Percentiles rank a stretch among this genome's conserved stretches.
These are phyloP conservation scores for Sophora flavescens DNA, from an alignment of 306 rosid species.

Conservation along the genomic window DNA sequence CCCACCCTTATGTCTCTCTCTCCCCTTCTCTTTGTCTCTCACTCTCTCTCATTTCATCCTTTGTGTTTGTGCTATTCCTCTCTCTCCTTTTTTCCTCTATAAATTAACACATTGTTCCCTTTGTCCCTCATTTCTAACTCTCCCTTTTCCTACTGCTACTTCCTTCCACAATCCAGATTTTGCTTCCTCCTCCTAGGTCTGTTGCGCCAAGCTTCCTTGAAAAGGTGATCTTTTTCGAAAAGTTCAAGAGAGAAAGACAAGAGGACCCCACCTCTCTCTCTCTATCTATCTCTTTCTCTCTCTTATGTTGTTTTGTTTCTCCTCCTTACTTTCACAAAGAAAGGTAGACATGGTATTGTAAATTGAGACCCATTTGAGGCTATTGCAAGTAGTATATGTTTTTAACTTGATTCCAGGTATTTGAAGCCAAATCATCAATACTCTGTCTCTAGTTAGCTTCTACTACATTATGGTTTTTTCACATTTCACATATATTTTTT, in stretches of 20 bases:
- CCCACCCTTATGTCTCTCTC: slow-evolving; percentile 10
- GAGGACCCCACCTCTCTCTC: slow-evolving; percentile 58
- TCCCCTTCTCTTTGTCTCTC: background rate
- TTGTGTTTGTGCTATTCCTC: background rate
- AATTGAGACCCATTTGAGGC: slow-evolving; percentile 39
- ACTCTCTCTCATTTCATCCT: slow-evolving; percentile 21
- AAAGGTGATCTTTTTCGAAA: slow-evolving; percentile 83
- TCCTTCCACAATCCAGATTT: slow-evolving; percentile 46
- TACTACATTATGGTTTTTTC: slow-evolving; percentile 39
- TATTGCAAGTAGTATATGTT: slow-evolving; percentile 12
- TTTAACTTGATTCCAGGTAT: slow-evolving; percentile 18
- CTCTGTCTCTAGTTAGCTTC: slow-evolving; percentile 36
- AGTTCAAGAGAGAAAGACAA: slow-evolving; percentile 48
- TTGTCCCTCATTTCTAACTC: slow-evolving; percentile 65
- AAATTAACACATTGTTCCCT: slow-evolving; percentile 70
- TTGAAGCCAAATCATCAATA: slow-evolving; percentile 32
- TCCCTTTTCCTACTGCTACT: slow-evolving; percentile 34
- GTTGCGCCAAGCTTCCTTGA: slow-evolving; percentile 35
- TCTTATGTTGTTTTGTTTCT: background rate
- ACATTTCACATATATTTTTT: slow-evolving; percentile 27
- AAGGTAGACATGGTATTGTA: slow-evolving; percentile 52
- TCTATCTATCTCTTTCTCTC: slow-evolving; percentile 44
- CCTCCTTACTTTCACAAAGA: slow-evolving; percentile 52
- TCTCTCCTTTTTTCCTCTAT: slow-evolving; percentile 61
- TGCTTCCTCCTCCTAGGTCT: slow-evolving; percentile 53